phyloP scores from a whole-genome alignment of 441 rosid genomes.

The Macaranga tanarius region DNA sequence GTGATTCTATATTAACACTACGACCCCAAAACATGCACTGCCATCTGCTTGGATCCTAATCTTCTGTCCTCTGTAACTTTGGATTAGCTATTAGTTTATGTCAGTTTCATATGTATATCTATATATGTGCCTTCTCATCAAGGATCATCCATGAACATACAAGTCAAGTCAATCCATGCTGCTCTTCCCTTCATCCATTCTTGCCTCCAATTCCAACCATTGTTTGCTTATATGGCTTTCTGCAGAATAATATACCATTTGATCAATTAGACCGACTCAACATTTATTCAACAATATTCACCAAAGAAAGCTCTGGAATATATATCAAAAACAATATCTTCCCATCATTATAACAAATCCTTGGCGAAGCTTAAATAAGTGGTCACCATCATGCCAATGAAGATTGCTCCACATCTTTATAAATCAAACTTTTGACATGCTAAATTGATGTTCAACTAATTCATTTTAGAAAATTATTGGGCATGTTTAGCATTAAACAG shows the following conservation, averaged over 20 bases:
- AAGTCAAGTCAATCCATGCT: neutral
- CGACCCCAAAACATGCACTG: neutral
- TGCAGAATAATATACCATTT: neutral
- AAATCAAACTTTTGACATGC: neutral
- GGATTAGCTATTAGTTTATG: constrained; percentile 16
- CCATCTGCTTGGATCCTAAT: neutral
- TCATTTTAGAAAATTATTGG: neutral
- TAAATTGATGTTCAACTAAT: too few species aligned
- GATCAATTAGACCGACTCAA: neutral
- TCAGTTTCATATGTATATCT: neutral
- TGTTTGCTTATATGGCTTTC: constrained; percentile 1
- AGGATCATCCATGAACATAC: neutral
- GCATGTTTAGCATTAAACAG: neutral
- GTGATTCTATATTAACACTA: neutral
- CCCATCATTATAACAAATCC: neutral
- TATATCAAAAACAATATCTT: neutral
- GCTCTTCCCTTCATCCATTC: neutral
- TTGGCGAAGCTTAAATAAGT: neutral
- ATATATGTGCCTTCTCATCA: neutral
- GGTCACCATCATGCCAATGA: neutral
- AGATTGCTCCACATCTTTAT: neutral
- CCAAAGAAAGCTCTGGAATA: too few species aligned
- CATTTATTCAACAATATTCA: neutral
- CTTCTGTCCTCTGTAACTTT: neutral
- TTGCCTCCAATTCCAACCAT: neutral